A percentile compares a stretch with the other conserved stretches of the same genome.
These are phyloP conservation scores for Phytopythium montanum DNA, from an alignment of 352 stramenopile species.

Conservation along the genomic window DNA sequence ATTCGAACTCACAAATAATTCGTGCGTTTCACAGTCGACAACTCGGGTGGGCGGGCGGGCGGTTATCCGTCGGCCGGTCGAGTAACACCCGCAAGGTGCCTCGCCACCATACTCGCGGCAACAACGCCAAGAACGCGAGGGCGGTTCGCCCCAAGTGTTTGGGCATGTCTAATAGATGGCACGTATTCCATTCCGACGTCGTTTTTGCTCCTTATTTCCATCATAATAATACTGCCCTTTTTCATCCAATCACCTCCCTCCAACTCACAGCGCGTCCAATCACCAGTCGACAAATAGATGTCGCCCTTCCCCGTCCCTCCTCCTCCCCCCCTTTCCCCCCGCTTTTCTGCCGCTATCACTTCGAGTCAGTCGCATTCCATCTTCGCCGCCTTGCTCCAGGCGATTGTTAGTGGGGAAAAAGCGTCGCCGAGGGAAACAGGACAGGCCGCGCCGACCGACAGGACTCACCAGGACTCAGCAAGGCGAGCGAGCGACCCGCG, in stretches of 20 bases:
- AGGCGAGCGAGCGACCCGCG: too few relatives aligned
- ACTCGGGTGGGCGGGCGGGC: too few relatives aligned
- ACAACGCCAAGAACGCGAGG: too few relatives aligned
- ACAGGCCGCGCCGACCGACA: background rate
- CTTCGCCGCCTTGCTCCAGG: too few relatives aligned
- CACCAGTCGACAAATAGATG: background rate
- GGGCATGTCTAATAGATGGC: too few relatives aligned
- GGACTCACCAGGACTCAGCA: too few relatives aligned
- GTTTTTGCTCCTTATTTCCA: background rate
- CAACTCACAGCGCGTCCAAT: background rate
- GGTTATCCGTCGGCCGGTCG: too few relatives aligned
- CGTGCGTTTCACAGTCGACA: too few relatives aligned
- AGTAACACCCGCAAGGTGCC: too few relatives aligned
- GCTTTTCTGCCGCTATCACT: background rate
- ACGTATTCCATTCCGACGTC: background rate
- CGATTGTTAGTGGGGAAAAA: background rate
- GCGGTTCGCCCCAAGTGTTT: too few relatives aligned
- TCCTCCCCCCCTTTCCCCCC: background rate
- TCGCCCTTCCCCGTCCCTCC: background rate
- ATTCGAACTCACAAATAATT: too few relatives aligned
- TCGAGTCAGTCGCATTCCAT: conserved; percentile 2
- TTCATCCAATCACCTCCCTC: background rate
- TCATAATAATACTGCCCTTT: background rate
- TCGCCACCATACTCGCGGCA: too few relatives aligned
- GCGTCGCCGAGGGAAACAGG: background rate